Conservation (phyloP, 1,284 basidiomycete species). For the Sphaerobolus stellatus region DNA sequence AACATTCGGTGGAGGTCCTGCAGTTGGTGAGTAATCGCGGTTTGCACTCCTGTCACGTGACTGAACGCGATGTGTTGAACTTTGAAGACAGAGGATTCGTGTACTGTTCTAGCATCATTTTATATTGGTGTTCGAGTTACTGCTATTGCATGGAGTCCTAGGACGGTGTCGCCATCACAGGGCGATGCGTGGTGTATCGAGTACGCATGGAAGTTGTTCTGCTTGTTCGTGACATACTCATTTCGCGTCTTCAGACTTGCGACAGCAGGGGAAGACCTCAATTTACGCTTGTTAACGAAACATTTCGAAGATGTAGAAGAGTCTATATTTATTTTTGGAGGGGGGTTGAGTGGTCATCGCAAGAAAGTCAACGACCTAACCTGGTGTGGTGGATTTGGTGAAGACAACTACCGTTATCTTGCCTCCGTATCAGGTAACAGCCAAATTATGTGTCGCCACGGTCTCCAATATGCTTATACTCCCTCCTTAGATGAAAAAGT, state of each 20-base stretch:
- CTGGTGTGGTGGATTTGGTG: conserved; percentile 68
- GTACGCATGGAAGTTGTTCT: conserved; percentile 40
- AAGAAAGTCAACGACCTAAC: conserved; percentile 71
- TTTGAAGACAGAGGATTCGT: conserved; percentile 40
- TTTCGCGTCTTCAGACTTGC: conserved; percentile 48
- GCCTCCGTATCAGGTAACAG: conserved; percentile 70
- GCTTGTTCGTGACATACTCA: conserved; percentile 7
- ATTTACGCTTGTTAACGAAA: conserved; percentile 67
- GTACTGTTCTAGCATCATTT: conserved; percentile 61
- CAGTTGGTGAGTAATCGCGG: conserved; percentile 49
- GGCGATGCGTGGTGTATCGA: conserved; percentile 69
- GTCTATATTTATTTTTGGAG: conserved; percentile 66
- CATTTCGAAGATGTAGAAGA: conserved; percentile 44
- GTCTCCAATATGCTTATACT: neutral
- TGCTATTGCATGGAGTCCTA: conserved; percentile 75
- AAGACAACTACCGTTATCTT: conserved; percentile 67
- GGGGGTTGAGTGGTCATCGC: conserved; percentile 74
- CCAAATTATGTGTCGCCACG: conserved; percentile 7
- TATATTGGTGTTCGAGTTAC: conserved; percentile 70
- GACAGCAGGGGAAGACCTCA: conserved; percentile 64
- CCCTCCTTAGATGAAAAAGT: conserved; percentile 64
- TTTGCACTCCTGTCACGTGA: conserved; percentile 15
- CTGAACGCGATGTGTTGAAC: conserved; percentile 23
- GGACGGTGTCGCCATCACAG: conserved; percentile 59
- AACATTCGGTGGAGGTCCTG: conserved; percentile 68